A percentile compares a stretch with the other conserved stretches of the same genome.
These are phyloP conservation scores for Pseudogymnoascus sp. DNA, from an alignment of 2,329 filamentous ascomycete species.

Conservation along the genomic window DNA sequence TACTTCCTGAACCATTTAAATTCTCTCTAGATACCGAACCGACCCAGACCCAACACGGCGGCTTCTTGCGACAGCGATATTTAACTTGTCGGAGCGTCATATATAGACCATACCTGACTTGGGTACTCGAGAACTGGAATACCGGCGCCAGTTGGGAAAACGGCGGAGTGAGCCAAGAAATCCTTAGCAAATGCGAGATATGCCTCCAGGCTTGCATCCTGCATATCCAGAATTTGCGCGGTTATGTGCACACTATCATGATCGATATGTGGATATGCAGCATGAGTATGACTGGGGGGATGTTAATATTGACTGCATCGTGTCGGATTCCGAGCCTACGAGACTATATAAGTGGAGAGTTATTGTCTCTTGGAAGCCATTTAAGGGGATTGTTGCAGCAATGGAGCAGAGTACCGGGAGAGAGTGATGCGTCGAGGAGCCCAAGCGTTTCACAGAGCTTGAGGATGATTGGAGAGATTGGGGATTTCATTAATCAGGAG, in stretches of 20 bases:
- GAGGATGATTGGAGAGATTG: constrained; percentile 37
- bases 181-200: constrained; percentile 34
- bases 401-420: constrained; percentile 36
- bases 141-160: constrained; percentile 1
- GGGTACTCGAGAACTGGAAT: constrained; percentile 29
- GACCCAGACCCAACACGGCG: constrained; percentile 35
- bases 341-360: constrained; percentile 32
- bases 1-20: constrained; percentile 35
- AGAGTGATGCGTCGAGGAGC: constrained; percentile 26
- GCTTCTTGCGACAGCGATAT: constrained; percentile 43
- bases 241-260: constrained; percentile 42
- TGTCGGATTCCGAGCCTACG: constrained; percentile 33
- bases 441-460: constrained; percentile 41
- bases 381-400: constrained; percentile 32
- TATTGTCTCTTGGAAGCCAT: constrained; percentile 34
- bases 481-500: constrained; percentile 34
- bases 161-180: constrained; percentile 23
- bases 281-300: constrained; percentile 41
- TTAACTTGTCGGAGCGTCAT: constrained; percentile 45
- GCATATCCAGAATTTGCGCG: constrained; percentile 40
- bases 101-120: constrained; percentile 44
- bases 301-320: constrained; percentile 41
- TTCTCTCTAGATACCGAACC: constrained; percentile 31
- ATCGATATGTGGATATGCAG: constrained; percentile 49
- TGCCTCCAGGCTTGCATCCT: constrained; percentile 41